Evolutionary conservation across 2,329 filamentous ascomycete species (phyloP).

Genomic region (Colletotrichum acutatum): DNA sequence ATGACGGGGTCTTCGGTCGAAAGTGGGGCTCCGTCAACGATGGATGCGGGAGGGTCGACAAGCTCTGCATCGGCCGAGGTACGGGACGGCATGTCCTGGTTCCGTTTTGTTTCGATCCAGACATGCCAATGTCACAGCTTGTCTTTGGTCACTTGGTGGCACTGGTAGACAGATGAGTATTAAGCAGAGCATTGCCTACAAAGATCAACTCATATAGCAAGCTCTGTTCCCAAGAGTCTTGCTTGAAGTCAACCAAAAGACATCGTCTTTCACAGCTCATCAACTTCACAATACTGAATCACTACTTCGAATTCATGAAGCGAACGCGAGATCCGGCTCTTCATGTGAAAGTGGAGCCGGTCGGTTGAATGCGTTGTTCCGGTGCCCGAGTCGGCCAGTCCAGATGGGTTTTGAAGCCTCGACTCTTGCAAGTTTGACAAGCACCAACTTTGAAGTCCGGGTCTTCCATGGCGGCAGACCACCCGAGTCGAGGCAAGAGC

Average conservation of each 20-base stretch:
- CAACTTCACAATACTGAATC: not conserved
- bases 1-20: conserved; percentile 16
- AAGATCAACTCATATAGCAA: not conserved
- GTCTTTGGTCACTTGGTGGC: not conserved
- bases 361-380: conserved; percentile 28
- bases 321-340: not conserved
- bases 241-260: not conserved
- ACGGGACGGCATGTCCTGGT: not conserved
- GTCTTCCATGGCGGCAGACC: conserved; percentile 8
- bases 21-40: conserved; percentile 19
- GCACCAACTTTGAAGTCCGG: conserved; percentile 10
- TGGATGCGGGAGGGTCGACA: conserved; percentile 9
- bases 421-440: not conserved
- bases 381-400: conserved; percentile 21
- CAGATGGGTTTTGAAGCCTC: not conserved
- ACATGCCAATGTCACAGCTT: not conserved
- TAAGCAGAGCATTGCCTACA: too few relatives aligned
- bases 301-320: not conserved
- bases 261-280: not conserved
- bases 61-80: conserved; percentile 21
- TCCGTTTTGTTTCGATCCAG: not conserved
- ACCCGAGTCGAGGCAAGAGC: conserved; percentile 7
- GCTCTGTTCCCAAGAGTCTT: not conserved
- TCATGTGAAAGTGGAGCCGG: conserved; percentile 28
- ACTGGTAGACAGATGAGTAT: not conserved